A percentile compares a stretch with the other conserved stretches of the same genome.
Evolutionary conservation across 495 filamentous ascomycete species (phyloP).

Genomic region (Neurospora tetrasperma): DNA sequence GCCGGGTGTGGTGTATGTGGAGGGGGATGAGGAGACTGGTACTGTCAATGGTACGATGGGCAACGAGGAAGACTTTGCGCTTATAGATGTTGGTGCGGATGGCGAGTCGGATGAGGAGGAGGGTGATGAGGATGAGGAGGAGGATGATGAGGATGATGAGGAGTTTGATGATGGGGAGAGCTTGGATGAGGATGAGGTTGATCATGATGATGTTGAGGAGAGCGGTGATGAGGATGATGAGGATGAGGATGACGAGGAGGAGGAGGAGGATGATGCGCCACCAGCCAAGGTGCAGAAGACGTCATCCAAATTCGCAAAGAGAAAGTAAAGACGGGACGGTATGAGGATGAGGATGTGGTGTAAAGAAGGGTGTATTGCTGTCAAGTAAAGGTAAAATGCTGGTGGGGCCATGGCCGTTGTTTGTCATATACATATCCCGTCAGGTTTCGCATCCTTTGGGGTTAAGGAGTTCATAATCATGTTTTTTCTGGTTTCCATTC

Average conservation of each 20-base stretch:
- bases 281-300: constrained; percentile 28
- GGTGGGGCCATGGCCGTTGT: neutral
- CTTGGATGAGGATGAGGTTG: constrained; percentile 29
- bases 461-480: neutral
- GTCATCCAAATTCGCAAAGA: constrained; percentile 16
- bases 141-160: constrained; percentile 15
- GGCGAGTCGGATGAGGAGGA: constrained; percentile 25
- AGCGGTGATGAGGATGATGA: constrained; percentile 23
- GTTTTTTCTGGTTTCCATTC: neutral
- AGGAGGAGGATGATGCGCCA: constrained; percentile 21
- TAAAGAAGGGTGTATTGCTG: neutral
- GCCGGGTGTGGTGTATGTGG: constrained; percentile 69
- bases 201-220: constrained; percentile 30
- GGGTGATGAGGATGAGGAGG: constrained; percentile 15
- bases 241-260: constrained; percentile 19
- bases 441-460: neutral
- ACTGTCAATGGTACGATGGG: constrained; percentile 1
- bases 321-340: constrained; percentile 10
- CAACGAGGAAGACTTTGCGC: constrained; percentile 15
- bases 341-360: neutral
- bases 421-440: neutral
- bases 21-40: constrained; percentile 57
- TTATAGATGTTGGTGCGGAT: constrained; percentile 5
- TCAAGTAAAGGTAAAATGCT: neutral
- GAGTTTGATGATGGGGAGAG: constrained; percentile 22